Base-by-base conservation (phyloP, 768 basidiomycete genomes). In the Auricularia auricula-judae region DNA sequence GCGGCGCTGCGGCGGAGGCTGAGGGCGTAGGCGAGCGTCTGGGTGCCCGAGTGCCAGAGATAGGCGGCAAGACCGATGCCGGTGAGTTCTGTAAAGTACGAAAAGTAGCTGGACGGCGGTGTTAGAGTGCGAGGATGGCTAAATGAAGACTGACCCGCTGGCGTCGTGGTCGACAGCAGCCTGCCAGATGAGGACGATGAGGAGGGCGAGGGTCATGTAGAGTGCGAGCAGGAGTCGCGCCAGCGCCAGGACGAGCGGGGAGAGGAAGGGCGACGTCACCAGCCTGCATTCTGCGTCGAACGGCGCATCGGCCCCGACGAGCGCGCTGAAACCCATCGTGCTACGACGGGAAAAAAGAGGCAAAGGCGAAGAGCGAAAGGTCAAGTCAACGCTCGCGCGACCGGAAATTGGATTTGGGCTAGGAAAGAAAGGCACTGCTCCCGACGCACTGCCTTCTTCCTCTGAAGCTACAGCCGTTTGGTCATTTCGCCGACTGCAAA, bases 31-130 rank as follows among this genome's bases (percentile, higher is more conserved):
- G 72, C 70, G 3, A 79, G 43, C 0, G 83, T 84, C 63, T 88
- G 86, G 1, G 82, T 74, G 3, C 80, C 76, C 1, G 86, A 71
- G 0, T 84, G 85, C 71, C 79, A 84, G 71, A 84, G 83, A 72
- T 88, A 89, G 23, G 85, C 78, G 21, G 80, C 77, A 1, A 87
- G 68, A 0, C 88, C 88, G 43, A 83, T 81, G 65, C 83, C 86
- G 0, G 84, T 80, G 1, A 88, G 78, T 65, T 82, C 68, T 0
- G 87, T 88, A 71, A 88, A 88, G 73, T 84, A 88, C 7, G 82
- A 81, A 67, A 86, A 79, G 74, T 75, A 86, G 21, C 86, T 87
- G 70, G 3, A 8, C 4, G 39, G 0, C 34, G 36, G 59, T 62
- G 47, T 7, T 42, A 53, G 67, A 36, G 62, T 61, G 63, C 5